A percentile compares a stretch with the other conserved stretches of the same genome.
Conservation (phyloP, 106 monocot genomes). For the Hemerocallis citrina region DNA sequence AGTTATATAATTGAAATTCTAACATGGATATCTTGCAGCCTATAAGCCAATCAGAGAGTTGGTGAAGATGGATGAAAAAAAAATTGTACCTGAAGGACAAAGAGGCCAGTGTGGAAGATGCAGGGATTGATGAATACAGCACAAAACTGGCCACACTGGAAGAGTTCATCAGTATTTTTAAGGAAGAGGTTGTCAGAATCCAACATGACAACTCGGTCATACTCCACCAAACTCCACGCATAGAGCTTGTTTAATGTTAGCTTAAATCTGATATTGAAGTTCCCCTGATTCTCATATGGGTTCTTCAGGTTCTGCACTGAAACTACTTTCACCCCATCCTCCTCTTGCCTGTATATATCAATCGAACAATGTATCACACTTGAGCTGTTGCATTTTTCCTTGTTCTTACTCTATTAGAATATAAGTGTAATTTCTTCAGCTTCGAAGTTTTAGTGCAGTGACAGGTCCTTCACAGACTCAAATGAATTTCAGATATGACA, state of each 20-base stretch:
- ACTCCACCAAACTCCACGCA: conserved; percentile 84
- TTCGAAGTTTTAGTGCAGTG: background rate
- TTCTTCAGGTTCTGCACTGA: conserved; percentile 74
- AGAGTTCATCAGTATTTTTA: conserved; percentile 86
- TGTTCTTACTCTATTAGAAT: background rate
- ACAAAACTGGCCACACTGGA: conserved; percentile 95
- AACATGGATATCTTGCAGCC: no score
- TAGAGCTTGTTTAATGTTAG: conserved; percentile 92
- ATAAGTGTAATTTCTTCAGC: background rate
- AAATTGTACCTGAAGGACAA: conserved; percentile 66
- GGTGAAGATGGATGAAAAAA: no score
- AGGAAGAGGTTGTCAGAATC: conserved; percentile 96
- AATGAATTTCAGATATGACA: no score
- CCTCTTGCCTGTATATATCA: conserved; percentile 52
- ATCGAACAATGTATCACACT: background rate
- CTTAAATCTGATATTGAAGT: conserved; percentile 74
- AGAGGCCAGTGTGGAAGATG: conserved; percentile 94
- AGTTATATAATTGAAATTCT: no score
- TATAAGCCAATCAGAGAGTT: no score
- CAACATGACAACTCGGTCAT: conserved; percentile 93
- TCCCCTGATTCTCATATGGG: conserved; percentile 66
- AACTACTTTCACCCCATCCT: conserved; percentile 77
- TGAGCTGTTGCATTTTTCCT: background rate
- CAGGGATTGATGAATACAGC: conserved; percentile 96
- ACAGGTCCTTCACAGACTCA: background rate